These are phyloP conservation scores for Beverwykella pulmonaria DNA, from an alignment of 495 filamentous ascomycete genomes.

Conservation along the genomic window DNA sequence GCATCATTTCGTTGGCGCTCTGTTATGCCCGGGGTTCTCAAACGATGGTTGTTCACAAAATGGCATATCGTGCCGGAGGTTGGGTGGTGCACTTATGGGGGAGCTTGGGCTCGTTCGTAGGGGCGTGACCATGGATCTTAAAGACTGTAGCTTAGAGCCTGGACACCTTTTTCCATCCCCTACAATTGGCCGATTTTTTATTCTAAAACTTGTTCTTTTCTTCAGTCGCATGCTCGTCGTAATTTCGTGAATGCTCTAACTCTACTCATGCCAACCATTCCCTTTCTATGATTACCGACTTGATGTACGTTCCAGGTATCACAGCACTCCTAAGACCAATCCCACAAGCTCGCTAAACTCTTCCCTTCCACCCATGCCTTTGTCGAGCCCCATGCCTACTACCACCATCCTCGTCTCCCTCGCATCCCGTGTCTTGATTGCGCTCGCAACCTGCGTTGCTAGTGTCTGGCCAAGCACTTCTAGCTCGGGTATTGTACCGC, in stretches of 20 bases:
- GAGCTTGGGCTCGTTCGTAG: conserved; percentile 29
- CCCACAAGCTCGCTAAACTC: conserved; percentile 83
- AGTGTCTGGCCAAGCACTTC: conserved; percentile 85
- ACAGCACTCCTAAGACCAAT: conserved; percentile 70
- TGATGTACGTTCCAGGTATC: conserved; percentile 26
- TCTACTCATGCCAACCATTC: no score
- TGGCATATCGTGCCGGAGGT: conserved; percentile 32
- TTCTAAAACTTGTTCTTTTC: conserved; percentile 5
- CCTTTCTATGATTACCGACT: no score
- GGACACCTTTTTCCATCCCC: conserved; percentile 27
- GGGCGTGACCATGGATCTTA: conserved; percentile 26
- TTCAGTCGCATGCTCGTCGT: background rate
- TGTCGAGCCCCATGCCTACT: conserved; percentile 77
- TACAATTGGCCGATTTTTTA: conserved; percentile 23
- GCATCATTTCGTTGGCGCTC: conserved; percentile 33
- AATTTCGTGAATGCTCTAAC: no score
- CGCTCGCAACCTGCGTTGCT: conserved; percentile 83
- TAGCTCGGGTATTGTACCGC: conserved; percentile 75
- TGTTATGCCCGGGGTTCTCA: conserved; percentile 30
- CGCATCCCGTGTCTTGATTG: conserved; percentile 69
- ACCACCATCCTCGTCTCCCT: conserved; percentile 79
- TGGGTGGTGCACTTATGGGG: conserved; percentile 35
- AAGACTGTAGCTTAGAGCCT: conserved; percentile 42
- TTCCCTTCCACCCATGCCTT: conserved; percentile 54
- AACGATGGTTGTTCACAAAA: conserved; percentile 37